These are phyloP conservation scores for Leccinum fuscescens DNA, from an alignment of 1,284 basidiomycete species.

Conservation along the genomic window DNA sequence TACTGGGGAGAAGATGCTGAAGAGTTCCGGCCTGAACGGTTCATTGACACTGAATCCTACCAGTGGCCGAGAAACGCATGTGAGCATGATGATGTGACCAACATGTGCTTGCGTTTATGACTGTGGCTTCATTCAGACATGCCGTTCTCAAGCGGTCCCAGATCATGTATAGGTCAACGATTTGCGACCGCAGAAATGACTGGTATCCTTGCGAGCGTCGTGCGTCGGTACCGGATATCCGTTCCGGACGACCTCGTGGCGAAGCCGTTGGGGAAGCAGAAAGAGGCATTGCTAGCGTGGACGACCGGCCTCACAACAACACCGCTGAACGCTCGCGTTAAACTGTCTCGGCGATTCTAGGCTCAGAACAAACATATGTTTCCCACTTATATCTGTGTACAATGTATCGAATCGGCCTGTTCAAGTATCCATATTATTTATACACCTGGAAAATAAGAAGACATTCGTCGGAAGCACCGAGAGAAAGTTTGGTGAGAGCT, in stretches of 20 bases:
- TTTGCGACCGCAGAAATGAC: conserved; percentile 32
- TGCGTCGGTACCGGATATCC: conserved; percentile 29
- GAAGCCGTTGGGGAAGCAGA: conserved; percentile 28
- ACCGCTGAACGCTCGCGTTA: conserved; percentile 28
- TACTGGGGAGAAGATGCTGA: conserved; percentile 45
- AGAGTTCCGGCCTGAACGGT: conserved; percentile 46
- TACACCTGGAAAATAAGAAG: neutral
- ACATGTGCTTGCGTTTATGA: neutral
- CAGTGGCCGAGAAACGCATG: conserved; percentile 39
- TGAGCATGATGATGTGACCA: conserved; percentile 6
- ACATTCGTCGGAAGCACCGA: neutral
- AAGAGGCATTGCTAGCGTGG: conserved; percentile 31
- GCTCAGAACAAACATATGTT: neutral
- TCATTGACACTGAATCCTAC: conserved; percentile 41
- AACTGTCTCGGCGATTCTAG: conserved; percentile 18
- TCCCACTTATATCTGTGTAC: neutral
- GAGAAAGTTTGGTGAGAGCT: neutral
- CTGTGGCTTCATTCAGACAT: conserved; percentile 21
- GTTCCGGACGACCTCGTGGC: conserved; percentile 34
- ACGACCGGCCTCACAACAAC: conserved; percentile 31
- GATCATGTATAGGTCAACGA: conserved; percentile 42
- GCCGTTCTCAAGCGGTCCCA: conserved; percentile 39
- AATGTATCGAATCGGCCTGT: neutral
- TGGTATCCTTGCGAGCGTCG: conserved; percentile 31
- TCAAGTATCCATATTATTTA: neutral